Percentiles rank a stretch among this genome's conserved stretches.
Evolutionary conservation across 306 rosid genomes (phyloP).

Genomic region (Cicer bijugum): DNA sequence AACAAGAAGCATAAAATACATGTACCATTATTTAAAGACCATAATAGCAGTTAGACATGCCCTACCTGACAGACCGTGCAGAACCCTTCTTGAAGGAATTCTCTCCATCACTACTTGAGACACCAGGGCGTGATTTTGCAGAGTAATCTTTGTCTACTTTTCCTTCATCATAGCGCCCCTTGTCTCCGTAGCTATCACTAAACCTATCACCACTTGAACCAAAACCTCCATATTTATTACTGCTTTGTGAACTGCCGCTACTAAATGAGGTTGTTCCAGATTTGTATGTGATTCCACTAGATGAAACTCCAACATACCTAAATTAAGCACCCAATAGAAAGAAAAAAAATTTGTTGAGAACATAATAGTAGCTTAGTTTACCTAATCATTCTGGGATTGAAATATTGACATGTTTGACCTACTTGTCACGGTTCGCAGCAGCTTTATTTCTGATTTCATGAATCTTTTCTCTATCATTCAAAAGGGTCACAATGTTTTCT

Average conservation of each 20-base stretch:
- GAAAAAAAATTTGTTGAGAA: constrained; percentile 36
- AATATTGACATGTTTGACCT: constrained; percentile 46
- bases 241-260: constrained; percentile 67
- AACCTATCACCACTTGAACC: constrained; percentile 59
- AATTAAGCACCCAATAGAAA: constrained; percentile 41
- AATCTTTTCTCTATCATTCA: constrained; percentile 92
- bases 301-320: constrained; percentile 95
- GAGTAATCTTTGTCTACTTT: constrained; percentile 58
- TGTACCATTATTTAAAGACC: constrained; percentile 26
- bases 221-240: constrained; percentile 67
- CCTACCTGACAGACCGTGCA: constrained; percentile 63
- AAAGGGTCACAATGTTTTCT: constrained; percentile 73
- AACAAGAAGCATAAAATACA: constrained; percentile 15
- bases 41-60: constrained; percentile 35
- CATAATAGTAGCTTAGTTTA: constrained; percentile 38
- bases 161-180: constrained; percentile 63
- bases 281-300: constrained; percentile 80
- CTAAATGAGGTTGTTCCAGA: constrained; percentile 68
- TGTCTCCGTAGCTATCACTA: constrained; percentile 64
- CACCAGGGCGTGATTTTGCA: constrained; percentile 56
- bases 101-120: constrained; percentile 52
- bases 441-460: constrained; percentile 91
- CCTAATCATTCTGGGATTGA: constrained; percentile 28
- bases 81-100: constrained; percentile 69
- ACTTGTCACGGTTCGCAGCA: constrained; percentile 94